These are phyloP conservation scores for Noccaea caerulescens DNA, from an alignment of 345 rosid genomes.

Conservation along the genomic window DNA sequence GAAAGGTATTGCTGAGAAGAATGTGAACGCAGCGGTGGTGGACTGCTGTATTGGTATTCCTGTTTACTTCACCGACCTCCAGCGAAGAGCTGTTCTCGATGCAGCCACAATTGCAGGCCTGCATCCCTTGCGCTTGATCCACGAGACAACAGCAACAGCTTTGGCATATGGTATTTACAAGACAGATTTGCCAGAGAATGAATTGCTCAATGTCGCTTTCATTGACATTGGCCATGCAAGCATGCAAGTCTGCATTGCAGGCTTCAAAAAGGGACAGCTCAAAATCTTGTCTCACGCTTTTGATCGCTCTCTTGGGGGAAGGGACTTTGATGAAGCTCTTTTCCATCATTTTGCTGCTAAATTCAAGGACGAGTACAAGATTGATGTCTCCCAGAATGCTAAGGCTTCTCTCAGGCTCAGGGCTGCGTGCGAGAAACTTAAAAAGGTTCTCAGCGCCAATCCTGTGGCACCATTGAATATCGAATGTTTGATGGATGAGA, in stretches of 20 bases:
- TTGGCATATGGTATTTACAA: conserved; percentile 96
- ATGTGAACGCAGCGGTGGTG: conserved; percentile 79
- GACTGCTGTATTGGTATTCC: conserved; percentile 99
- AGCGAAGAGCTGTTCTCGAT: conserved; percentile 90
- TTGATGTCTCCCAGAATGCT: conserved; percentile 85
- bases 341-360: conserved; percentile 76
- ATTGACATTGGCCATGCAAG: conserved; percentile 92
- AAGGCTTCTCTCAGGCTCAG: conserved; percentile 87
- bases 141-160: conserved; percentile 95
- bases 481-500: conserved; percentile 97
- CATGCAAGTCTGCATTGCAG: conserved; percentile 97
- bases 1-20: conserved; percentile 87
- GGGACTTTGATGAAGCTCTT: conserved; percentile 95
- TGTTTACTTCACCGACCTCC: conserved; percentile 85
- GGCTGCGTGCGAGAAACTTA: conserved; percentile 87
- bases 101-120: conserved; percentile 96
- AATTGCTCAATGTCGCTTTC: conserved; percentile 84
- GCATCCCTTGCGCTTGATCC: conserved; percentile 82
- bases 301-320: conserved; percentile 89
- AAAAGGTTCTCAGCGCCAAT: conserved; percentile 95
- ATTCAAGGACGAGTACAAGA: conserved; percentile 85
- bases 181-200: conserved; percentile 91
- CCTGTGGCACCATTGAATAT: conserved; percentile 87
- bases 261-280: conserved; percentile 84
- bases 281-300: conserved; percentile 76